phyloP scores from a whole-genome alignment of 2,329 filamentous ascomycete genomes.

The Onygenales sp. region DNA sequence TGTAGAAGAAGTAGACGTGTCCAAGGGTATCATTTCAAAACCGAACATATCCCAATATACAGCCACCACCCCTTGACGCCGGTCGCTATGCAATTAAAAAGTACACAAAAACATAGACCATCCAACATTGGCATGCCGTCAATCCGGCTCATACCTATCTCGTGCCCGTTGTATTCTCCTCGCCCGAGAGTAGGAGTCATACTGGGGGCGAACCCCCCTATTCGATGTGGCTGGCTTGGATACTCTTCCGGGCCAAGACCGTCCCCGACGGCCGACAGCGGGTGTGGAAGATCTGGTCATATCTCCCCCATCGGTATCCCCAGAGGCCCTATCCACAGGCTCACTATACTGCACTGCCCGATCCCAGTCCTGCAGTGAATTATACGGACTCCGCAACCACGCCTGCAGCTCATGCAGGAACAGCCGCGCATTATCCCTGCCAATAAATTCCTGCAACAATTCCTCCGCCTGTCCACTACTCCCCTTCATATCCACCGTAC shows the following conservation, averaged over 20 bases:
- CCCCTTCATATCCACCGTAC: slow-evolving; percentile 70
- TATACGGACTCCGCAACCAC: slow-evolving; percentile 75
- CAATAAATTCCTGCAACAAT: slow-evolving; percentile 68
- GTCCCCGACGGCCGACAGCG: neutral
- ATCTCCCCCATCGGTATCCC: neutral
- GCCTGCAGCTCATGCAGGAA: slow-evolving; percentile 78
- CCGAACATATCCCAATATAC: no score
- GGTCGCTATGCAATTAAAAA: neutral
- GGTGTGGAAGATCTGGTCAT: neutral
- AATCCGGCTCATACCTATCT: slow-evolving; percentile 18
- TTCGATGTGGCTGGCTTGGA: neutral
- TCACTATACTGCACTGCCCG: slow-evolving; percentile 60
- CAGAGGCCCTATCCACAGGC: neutral
- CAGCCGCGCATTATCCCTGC: slow-evolving; percentile 59
- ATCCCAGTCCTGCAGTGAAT: slow-evolving; percentile 68
- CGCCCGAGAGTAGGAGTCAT: slow-evolving; percentile 8
- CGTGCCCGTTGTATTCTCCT: slow-evolving; percentile 21
- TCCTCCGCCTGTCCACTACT: slow-evolving; percentile 71
- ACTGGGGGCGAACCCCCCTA: neutral
- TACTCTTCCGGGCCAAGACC: neutral
- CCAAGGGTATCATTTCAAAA: no score
- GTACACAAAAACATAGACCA: neutral
- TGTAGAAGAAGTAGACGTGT: no score
- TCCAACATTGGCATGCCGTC: neutral
- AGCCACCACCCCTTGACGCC: no score